These are phyloP conservation scores for Zizania palustris DNA, from an alignment of 202 grass and related monocot genomes.

Conservation along the genomic window DNA sequence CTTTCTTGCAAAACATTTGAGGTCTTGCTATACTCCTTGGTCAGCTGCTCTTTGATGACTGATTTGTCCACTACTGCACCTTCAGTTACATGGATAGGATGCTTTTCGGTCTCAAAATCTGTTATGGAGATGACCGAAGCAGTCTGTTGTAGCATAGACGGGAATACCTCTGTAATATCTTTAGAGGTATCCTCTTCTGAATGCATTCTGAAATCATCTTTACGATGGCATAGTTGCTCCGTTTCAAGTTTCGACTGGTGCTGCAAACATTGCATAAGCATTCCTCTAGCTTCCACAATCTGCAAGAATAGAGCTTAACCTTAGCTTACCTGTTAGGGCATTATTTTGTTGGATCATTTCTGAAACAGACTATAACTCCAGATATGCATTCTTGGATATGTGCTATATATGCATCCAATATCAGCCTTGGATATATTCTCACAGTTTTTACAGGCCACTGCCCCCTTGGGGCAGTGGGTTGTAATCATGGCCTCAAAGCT, in stretches of 20 bases:
- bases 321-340: conserved; percentile 27
- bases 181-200: conserved; percentile 41
- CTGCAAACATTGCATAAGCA: conserved; percentile 82
- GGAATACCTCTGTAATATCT: conserved; percentile 43
- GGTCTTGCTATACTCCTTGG: conserved; percentile 42
- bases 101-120: conserved; percentile 69
- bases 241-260: conserved; percentile 59
- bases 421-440: neutral
- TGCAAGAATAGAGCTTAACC: conserved; percentile 42
- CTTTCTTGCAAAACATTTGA: conserved; percentile 49
- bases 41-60: conserved; percentile 68
- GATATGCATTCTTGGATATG: neutral
- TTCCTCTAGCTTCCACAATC: conserved; percentile 92
- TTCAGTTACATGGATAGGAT: conserved; percentile 62
- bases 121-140: conserved; percentile 44
- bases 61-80: conserved; percentile 69
- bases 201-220: conserved; percentile 43
- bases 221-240: conserved; percentile 46
- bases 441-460: no score
- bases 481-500: no score
- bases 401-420: conserved; percentile 4
- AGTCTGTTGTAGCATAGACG: conserved; percentile 30
- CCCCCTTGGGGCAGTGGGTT: no score
- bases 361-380: conserved; percentile 14
- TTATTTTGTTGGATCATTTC: neutral